Percentiles rank a stretch among this genome's conserved stretches.
phyloP scores from a whole-genome alignment of 1,284 basidiomycete species.

The Coriolopsis trogii region DNA sequence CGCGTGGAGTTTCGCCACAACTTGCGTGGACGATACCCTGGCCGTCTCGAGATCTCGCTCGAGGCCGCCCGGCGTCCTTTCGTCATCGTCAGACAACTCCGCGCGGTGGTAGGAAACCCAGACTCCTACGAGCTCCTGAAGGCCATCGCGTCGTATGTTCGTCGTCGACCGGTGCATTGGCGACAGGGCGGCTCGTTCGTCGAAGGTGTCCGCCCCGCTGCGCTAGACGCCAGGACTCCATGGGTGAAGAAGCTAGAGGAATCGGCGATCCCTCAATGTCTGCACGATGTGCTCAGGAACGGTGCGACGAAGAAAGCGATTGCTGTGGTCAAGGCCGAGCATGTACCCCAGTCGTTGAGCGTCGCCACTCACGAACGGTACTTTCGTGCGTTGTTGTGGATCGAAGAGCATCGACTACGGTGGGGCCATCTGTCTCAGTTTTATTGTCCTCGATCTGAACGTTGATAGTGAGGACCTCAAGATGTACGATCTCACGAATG shows the following conservation, averaged over 20 bases:
- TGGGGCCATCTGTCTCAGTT: constrained; percentile 37
- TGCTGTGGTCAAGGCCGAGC: constrained; percentile 14
- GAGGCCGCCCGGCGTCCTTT: constrained; percentile 20
- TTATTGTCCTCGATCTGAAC: neutral
- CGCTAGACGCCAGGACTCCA: constrained; percentile 6
- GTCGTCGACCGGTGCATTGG: constrained; percentile 13
- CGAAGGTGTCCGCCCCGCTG: constrained; percentile 14
- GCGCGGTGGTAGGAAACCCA: constrained; percentile 31
- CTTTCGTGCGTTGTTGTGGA: constrained; percentile 58
- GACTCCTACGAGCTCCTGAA: constrained; percentile 30
- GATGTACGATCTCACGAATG: constrained; percentile 52
- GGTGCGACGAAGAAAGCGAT: constrained; percentile 11
- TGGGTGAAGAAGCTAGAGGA: constrained; percentile 19
- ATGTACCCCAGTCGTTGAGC: constrained; percentile 45
- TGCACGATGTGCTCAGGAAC: constrained; percentile 15
- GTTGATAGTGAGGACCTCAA: constrained; percentile 52
- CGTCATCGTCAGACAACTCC: constrained; percentile 29
- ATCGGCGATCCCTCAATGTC: constrained; percentile 4
- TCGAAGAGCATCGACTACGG: constrained; percentile 61
- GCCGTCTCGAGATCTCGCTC: constrained; percentile 19
- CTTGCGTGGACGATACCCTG: constrained; percentile 16
- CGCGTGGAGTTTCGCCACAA: constrained; percentile 6
- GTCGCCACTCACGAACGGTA: constrained; percentile 45
- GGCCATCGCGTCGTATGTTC: constrained; percentile 32
- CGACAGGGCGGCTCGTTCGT: neutral